These are phyloP conservation scores for Colletotrichum sublineola DNA, from an alignment of 2,329 filamentous ascomycete species.

Conservation along the genomic window DNA sequence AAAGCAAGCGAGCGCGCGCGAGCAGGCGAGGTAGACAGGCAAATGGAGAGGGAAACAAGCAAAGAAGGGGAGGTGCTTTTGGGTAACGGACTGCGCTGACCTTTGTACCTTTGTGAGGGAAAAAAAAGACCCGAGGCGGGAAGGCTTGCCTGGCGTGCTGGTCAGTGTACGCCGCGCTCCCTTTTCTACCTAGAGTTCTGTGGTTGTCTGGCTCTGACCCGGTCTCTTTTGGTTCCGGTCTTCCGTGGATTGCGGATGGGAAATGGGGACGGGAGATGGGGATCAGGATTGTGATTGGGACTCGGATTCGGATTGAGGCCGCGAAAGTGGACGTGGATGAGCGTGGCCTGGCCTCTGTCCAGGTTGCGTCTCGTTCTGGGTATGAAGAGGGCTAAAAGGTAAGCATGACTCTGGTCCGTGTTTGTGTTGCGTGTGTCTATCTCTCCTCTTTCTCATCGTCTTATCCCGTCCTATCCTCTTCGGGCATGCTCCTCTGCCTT, in stretches of 20 bases:
- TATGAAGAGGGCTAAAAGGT: slow-evolving; percentile 19
- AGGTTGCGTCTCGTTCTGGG: slow-evolving; percentile 21
- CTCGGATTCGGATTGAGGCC: not conserved
- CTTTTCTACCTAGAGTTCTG: slow-evolving; percentile 7
- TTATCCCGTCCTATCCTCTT: slow-evolving; percentile 6
- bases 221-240: slow-evolving; percentile 16
- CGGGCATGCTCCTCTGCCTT: slow-evolving; percentile 19
- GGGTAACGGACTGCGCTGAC: slow-evolving; percentile 26
- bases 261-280: not conserved
- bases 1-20: not conserved
- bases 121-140: slow-evolving; percentile 13
- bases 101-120: slow-evolving; percentile 19
- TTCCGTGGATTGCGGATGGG: not conserved
- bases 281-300: not conserved
- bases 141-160: slow-evolving; percentile 28
- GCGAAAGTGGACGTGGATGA: slow-evolving; percentile 7
- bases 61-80: slow-evolving; percentile 20
- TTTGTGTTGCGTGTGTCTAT: slow-evolving; percentile 13
- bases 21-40: not conserved
- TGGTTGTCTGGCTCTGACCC: slow-evolving; percentile 10
- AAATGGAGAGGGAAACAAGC: slow-evolving; percentile 2
- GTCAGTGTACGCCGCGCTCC: slow-evolving; percentile 9
- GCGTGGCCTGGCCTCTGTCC: slow-evolving; percentile 26
- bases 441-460: not conserved
- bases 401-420: slow-evolving; percentile 27